phyloP scores from a whole-genome alignment of 2,329 filamentous ascomycete genomes.

The Monascus ruber region DNA sequence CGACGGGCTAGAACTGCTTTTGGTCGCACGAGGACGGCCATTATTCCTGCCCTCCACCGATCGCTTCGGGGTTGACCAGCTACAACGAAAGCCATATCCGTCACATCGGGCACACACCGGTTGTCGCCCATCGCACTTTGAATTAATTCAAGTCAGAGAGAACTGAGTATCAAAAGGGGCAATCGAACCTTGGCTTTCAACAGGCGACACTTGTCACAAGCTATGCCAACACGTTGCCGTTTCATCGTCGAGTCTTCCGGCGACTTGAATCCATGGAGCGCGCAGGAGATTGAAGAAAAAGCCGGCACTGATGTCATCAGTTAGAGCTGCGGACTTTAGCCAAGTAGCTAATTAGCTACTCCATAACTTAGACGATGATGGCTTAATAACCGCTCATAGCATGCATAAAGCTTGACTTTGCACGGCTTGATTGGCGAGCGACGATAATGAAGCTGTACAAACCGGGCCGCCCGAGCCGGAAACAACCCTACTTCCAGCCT shows the following conservation, averaged over 20 bases:
- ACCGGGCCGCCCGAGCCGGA: no score
- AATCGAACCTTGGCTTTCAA: conserved; percentile 13
- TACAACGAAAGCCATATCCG: conserved; percentile 17
- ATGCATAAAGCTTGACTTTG: no score
- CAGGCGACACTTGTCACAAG: conserved; percentile 13
- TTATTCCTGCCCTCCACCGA: conserved; percentile 1
- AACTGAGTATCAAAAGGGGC: not conserved
- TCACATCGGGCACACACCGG: conserved; percentile 16
- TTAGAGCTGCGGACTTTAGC: no score
- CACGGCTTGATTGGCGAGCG: no score
- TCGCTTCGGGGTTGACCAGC: conserved; percentile 11
- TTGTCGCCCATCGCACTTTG: conserved; percentile 17
- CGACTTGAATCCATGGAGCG: no score
- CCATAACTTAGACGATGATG: no score
- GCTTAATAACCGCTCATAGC: no score
- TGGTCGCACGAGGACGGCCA: not conserved
- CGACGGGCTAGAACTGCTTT: not conserved
- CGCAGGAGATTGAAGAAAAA: no score
- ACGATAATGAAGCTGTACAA: no score
- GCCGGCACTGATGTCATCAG: no score
- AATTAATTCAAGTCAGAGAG: not conserved
- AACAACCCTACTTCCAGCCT: no score
- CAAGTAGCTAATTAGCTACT: no score
- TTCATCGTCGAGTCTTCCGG: conserved; percentile 3
- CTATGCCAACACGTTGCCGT: conserved; percentile 11